Evolutionary conservation across 352 stramenopile genomes (phyloP).

Genomic region (Stramenopiles sp.): DNA sequence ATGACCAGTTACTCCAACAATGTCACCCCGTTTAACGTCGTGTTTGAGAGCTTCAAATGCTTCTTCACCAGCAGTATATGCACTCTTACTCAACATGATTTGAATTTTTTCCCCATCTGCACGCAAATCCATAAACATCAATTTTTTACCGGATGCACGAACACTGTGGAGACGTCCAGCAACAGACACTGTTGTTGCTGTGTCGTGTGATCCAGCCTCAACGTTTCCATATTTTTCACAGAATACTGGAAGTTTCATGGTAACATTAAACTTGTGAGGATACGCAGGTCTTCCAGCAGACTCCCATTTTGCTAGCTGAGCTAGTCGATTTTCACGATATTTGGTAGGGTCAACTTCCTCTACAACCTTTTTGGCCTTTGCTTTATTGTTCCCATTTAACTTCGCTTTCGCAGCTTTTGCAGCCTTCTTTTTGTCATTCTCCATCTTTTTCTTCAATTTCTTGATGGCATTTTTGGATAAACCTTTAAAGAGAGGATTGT

Average conservation of each 20-base stretch:
- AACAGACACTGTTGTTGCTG: slow-evolving; percentile 37
- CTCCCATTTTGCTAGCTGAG: slow-evolving; percentile 45
- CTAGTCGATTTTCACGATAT: slow-evolving; percentile 81
- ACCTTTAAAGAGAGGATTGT: no score
- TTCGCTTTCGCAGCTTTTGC: slow-evolving; percentile 23
- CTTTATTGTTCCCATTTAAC: slow-evolving; percentile 11
- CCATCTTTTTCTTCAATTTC: slow-evolving; percentile 29
- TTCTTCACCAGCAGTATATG: neutral
- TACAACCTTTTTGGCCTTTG: slow-evolving; percentile 34
- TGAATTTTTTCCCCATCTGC: slow-evolving; percentile 72
- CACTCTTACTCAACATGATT: slow-evolving; percentile 50
- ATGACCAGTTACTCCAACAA: slow-evolving; percentile 64
- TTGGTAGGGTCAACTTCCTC: slow-evolving; percentile 81
- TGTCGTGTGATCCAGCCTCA: slow-evolving; percentile 35
- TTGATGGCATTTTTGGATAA: no score
- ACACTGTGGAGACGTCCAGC: slow-evolving; percentile 76
- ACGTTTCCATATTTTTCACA: slow-evolving; percentile 33
- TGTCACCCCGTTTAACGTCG: slow-evolving; percentile 57
- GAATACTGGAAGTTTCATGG: slow-evolving; percentile 63
- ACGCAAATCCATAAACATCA: slow-evolving; percentile 90
- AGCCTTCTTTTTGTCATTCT: slow-evolving; percentile 45
- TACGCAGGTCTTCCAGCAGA: slow-evolving; percentile 63
- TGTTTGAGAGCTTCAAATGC: slow-evolving; percentile 6
- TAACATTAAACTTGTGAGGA: slow-evolving; percentile 91
- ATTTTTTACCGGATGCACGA: slow-evolving; percentile 61